These are phyloP conservation scores for Nidularia pulvinata DNA, from an alignment of 768 basidiomycete genomes.

Conservation along the genomic window DNA sequence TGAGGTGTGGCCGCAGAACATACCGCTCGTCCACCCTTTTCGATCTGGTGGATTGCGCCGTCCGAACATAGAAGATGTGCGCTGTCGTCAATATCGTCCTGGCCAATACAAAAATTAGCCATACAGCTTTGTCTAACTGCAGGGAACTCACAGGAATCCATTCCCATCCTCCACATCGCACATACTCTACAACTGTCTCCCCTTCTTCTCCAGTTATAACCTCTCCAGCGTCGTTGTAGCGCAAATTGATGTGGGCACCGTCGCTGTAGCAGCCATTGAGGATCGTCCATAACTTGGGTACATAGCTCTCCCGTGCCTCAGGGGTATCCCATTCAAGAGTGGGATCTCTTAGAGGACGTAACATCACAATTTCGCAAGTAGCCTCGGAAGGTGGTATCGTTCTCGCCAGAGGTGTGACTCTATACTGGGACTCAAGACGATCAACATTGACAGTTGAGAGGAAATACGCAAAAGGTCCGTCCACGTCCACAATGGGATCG, in stretches of 20 bases:
- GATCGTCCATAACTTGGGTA: conserved; percentile 48
- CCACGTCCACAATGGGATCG: conserved; percentile 40
- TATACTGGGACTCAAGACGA: conserved; percentile 82
- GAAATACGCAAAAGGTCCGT: conserved; percentile 89
- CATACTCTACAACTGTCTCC: conserved; percentile 69
- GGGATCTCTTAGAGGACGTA: conserved; percentile 73
- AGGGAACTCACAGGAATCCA: conserved; percentile 76
- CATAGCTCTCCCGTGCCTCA: conserved; percentile 47
- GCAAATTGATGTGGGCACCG: conserved; percentile 67
- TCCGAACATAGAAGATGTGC: conserved; percentile 83
- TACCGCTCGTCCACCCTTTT: conserved; percentile 54
- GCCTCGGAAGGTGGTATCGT: conserved; percentile 38
- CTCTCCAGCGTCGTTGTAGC: conserved; percentile 47
- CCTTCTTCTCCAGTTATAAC: conserved; percentile 42
- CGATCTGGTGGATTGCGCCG: conserved; percentile 68
- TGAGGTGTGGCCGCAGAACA: conserved; percentile 39
- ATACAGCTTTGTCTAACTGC: not conserved
- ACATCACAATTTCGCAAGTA: conserved; percentile 72
- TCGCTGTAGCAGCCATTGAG: conserved; percentile 74
- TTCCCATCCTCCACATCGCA: conserved; percentile 79
- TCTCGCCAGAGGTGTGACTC: conserved; percentile 66
- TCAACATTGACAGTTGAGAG: conserved; percentile 82
- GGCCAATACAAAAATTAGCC: not conserved
- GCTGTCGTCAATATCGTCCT: conserved; percentile 59
- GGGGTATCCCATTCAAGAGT: conserved; percentile 35